Evolutionary conservation across 768 basidiomycete species (phyloP).

Genomic region (Obba rivulosa): DNA sequence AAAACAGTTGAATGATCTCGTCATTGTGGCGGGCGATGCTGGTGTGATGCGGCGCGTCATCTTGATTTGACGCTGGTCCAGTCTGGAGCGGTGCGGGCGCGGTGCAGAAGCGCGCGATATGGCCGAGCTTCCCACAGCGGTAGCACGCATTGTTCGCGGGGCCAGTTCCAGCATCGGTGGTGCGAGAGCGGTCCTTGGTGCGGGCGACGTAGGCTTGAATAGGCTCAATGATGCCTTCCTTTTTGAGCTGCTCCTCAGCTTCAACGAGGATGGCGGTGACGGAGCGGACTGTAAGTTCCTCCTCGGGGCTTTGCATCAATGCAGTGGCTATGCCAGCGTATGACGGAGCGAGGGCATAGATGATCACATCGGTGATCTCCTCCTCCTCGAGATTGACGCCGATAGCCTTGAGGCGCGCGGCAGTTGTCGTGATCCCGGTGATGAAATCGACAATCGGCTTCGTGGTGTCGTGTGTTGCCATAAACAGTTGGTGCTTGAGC

Average conservation of each 20-base stretch:
- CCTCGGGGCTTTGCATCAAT: no score
- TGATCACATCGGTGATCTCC: neutral
- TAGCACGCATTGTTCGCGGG: neutral
- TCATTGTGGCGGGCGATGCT: neutral
- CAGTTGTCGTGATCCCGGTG: neutral
- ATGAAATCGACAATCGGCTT: neutral
- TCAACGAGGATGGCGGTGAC: neutral
- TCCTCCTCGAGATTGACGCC: neutral
- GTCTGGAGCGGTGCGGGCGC: neutral
- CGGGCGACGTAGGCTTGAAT: neutral
- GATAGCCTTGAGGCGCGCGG: neutral
- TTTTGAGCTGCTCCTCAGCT: neutral
- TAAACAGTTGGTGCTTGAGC: neutral
- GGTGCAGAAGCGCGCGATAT: neutral
- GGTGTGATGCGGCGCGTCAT: neutral
- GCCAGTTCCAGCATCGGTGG: neutral
- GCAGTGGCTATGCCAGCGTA: neutral
- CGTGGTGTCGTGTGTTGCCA: neutral
- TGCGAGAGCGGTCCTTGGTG: neutral
- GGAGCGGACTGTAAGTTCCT: neutral
- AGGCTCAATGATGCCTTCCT: neutral
- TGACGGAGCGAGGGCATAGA: neutral
- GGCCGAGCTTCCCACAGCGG: neutral
- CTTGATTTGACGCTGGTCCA: neutral
- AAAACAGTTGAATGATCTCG: neutral